Evolutionary conservation across 2,329 filamentous ascomycete species (phyloP), one percentile per base, ranked within the genome.

Genomic region (Xylaria sp.): DNA sequence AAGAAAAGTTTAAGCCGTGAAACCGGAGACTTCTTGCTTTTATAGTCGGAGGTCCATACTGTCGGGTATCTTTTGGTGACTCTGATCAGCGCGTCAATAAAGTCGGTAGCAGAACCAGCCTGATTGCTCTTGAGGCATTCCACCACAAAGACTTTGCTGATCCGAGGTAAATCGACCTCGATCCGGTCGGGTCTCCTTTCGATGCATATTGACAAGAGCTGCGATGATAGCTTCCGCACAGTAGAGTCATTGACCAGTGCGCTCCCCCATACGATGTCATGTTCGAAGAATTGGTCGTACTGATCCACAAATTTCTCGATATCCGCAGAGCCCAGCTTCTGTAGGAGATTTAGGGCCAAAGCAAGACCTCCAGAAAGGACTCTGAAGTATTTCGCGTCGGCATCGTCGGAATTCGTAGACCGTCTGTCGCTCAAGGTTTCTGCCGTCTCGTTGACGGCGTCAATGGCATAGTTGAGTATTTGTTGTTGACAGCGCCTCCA

Each of bases 351-450:
- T 2, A 84, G 69, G 2, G 87, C 82, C 5, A 89, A 76, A 1
- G 83, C 84, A 21, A 89, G 71, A 57, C 84, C 84, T 7, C 80
- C 81, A 9, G 80, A 81, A 2, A 87, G 72, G 3, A 97, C 93
- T 49, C 95, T 86, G 64, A 88, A 86, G 78, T 96, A 95, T 71
- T 97, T 97, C 17, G 90, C 86, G 68, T 93, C 86, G 3, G 92
- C 89, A 74, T 99, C 95, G 69, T 98, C 94, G 8, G 86, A 79
- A 62, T 87, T 95, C 3, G 93, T 92, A 0, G 88, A 92, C 23
- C 94, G 86, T 77, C 96, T 92, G 74, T 99, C 95, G 73, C 94
- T 98, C 37, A 99, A 80, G 0, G 92, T 96, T 37, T 89, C 84
- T 2, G 89, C 77, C 0, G 90, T 94, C 76, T 99, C 95, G 57